Base-by-base conservation (phyloP, 1,284 basidiomycete species). In the Irpex sp. region DNA sequence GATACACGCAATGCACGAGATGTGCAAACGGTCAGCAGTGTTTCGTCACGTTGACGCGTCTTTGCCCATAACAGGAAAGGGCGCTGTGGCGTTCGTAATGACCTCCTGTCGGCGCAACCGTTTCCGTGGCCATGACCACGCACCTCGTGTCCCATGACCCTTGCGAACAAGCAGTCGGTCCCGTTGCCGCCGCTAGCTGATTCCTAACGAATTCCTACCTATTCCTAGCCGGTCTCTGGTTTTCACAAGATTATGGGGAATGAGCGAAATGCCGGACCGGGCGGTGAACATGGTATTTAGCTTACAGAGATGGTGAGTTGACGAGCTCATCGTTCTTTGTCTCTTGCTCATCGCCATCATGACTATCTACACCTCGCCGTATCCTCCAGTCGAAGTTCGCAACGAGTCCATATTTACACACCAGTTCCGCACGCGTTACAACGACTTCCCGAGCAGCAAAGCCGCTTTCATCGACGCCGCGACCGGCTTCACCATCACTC, bases 381-480 rank as follows among this genome's bases (percentile, higher is more conserved):
- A 68, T 34, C 70, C 71, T 11, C 61, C 70, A 11, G 59, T 72
- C 52, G 61, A 65, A 19, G 66, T 74, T 57, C 69, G 69, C 19
- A 58, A 70, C 11, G 66, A 69, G 37, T 74, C 71, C 31, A 67
- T 75, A 58, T 72, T 69, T 65, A 67, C 73, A n/a, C 65, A 71
- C 57, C 64, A 75, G 38, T 70, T 73, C 48, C 62, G 64, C 31
- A 66, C 67, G 9, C 64, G 62, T 2, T 66, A 60, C 60, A 54
- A 59, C 38, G 58, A 67, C 19, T 62, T 57, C 51, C 63, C 68
- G 4, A 26, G 54, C 4, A 49, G 58, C 1, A 21, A 40, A 9
- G 80, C 82, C 5, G 89, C 89, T 0, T 91, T 86, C 72, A 81
- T 92, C 61, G 91, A 94, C 68, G 87, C 87, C 0, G 73, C 76